These are phyloP conservation scores for Licmophora abbreviata DNA, from an alignment of 108 stramenopile genomes.

Conservation along the genomic window DNA sequence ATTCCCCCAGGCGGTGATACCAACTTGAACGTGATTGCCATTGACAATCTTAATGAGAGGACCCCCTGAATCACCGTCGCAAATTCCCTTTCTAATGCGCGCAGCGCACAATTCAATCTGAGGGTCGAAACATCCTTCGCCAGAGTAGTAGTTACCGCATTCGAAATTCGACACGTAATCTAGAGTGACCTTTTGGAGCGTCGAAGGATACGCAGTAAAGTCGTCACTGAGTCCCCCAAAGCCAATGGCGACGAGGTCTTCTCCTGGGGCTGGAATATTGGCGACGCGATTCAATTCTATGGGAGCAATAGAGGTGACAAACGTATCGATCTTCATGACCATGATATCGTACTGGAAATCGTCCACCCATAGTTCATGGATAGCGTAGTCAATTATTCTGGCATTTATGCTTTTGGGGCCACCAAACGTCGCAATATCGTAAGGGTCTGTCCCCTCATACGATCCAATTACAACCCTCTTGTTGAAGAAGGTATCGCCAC, in stretches of 20 bases:
- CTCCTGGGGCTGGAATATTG: background rate
- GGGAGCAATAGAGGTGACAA: background rate
- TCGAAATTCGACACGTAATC: constrained; percentile 5
- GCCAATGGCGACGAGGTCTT: constrained; percentile 7
- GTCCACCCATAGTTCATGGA: background rate
- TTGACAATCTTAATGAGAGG: constrained; percentile 14
- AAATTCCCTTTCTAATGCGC: constrained; percentile 24
- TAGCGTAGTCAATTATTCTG: constrained; percentile 4
- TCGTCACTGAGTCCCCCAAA: constrained; percentile 7
- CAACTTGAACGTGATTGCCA: constrained; percentile 11
- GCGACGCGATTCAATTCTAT: background rate
- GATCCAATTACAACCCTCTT: constrained; percentile 2
- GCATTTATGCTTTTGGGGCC: constrained; percentile 4
- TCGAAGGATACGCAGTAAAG: background rate
- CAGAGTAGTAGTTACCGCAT: background rate
- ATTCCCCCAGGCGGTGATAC: constrained; percentile 22
- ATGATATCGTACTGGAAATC: constrained; percentile 9
- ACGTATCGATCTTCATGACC: constrained; percentile 5
- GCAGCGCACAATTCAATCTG: constrained; percentile 53
- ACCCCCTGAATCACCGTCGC: constrained; percentile 48
- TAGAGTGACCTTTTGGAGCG: constrained; percentile 4
- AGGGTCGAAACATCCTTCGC: constrained; percentile 4
- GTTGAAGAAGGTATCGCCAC: background rate
- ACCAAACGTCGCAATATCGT: background rate
- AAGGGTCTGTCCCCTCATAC: background rate